These are phyloP conservation scores for Tillandsia leiboldiana DNA, from an alignment of 176 grass and related monocot species.

Conservation along the genomic window DNA sequence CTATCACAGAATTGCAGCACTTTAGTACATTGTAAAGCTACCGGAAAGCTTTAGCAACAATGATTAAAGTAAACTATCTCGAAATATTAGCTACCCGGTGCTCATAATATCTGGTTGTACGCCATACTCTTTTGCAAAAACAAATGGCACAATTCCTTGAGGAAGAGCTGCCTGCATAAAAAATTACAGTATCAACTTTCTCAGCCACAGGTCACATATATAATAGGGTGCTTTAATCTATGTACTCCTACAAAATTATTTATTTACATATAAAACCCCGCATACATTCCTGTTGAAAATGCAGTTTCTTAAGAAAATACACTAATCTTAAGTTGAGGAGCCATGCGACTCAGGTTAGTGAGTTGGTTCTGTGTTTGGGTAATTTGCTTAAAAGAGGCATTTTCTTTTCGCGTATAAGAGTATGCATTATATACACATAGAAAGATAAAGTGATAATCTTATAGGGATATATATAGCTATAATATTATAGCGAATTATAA, in stretches of 20 bases:
- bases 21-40: not conserved
- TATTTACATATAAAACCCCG: not conserved
- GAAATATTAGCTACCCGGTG: slow-evolving; percentile 46
- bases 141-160: slow-evolving; percentile 88
- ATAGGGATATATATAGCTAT: too few relatives aligned
- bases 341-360: too few relatives aligned
- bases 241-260: not conserved
- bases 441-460: too few relatives aligned
- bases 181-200: slow-evolving; percentile 10
- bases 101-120: slow-evolving; percentile 79
- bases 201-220: not conserved
- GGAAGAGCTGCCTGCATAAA: slow-evolving; percentile 67
- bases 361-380: too few relatives aligned
- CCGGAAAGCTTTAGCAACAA: not conserved
- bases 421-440: too few relatives aligned
- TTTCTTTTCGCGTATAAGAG: too few relatives aligned
- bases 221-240: not conserved
- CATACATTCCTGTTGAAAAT: too few relatives aligned
- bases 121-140: slow-evolving; percentile 79
- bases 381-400: too few relatives aligned
- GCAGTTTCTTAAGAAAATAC: too few relatives aligned
- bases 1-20: slow-evolving; percentile 17
- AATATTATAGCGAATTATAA: too few relatives aligned
- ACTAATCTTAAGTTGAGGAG: too few relatives aligned
- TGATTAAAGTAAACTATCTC: not conserved